Evolutionary conservation across 805 yeast genomes (phyloP).

Genomic region (Sugiyamaella valdiviana): DNA sequence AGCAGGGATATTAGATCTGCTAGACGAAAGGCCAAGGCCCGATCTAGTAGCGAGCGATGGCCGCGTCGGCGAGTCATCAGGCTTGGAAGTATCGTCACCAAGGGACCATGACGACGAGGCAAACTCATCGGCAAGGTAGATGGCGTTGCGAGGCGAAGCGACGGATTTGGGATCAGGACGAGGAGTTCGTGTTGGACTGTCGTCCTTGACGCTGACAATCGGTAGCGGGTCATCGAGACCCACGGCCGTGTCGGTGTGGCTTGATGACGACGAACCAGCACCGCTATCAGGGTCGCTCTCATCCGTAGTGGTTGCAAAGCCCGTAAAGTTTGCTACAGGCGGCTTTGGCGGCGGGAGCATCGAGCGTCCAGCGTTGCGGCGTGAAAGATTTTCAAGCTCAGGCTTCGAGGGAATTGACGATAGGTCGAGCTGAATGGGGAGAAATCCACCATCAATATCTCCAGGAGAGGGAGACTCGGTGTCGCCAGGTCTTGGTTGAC

Average conservation of each 20-base stretch:
- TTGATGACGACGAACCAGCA: background rate
- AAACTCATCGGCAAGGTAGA: constrained; percentile 9
- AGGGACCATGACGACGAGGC: constrained; percentile 1
- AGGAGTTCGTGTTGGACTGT: background rate
- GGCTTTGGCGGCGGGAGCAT: background rate
- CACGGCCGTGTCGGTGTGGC: background rate
- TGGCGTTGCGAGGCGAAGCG: constrained; percentile 13
- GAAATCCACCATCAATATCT: constrained; percentile 5
- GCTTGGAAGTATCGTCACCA: constrained; percentile 1
- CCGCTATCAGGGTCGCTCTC: background rate
- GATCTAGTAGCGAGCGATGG: background rate
- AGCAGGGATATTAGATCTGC: background rate
- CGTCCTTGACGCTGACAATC: background rate
- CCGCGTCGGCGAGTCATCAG: background rate
- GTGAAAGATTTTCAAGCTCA: background rate
- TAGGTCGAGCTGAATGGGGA: constrained; percentile 13
- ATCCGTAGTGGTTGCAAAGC: background rate
- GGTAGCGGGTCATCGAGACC: background rate
- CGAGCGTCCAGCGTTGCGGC: background rate
- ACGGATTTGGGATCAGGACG: background rate
- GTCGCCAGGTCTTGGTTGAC: background rate
- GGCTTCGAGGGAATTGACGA: constrained; percentile 1
- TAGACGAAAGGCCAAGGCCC: background rate
- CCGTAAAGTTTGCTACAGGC: background rate
- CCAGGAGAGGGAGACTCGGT: background rate